A percentile compares a stretch with the other conserved stretches of the same genome.
Conservation (phyloP, 345 rosid species). For the Camelina laxa region DNA sequence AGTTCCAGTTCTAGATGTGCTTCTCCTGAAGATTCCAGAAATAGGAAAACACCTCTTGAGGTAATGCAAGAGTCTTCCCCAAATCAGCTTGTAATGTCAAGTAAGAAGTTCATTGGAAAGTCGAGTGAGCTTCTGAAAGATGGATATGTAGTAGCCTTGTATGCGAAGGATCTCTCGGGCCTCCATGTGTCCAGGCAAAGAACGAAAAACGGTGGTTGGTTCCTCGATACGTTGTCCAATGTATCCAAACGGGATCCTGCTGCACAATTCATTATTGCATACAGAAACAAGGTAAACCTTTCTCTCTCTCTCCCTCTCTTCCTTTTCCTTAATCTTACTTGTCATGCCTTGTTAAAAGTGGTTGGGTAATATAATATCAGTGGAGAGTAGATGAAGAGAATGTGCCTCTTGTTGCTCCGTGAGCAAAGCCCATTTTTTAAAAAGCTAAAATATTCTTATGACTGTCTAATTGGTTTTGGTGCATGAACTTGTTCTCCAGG, state of each 20-base stretch:
- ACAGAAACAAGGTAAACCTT: conserved; percentile 77
- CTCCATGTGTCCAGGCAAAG: conserved; percentile 94
- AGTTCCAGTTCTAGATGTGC: conserved; percentile 84
- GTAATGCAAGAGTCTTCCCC: conserved; percentile 58
- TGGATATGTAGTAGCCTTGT: conserved; percentile 85
- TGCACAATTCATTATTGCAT: conserved; percentile 90
- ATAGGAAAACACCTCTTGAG: conserved; percentile 82
- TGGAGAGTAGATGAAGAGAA: too few species aligned
- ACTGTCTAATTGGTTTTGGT: conserved; percentile 26
- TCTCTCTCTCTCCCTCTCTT: background rate
- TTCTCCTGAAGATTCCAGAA: conserved; percentile 83
- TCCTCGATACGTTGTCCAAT: conserved; percentile 83
- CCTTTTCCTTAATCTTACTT: conserved; percentile 11
- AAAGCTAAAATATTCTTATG: background rate
- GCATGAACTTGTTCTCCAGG: conserved; percentile 52
- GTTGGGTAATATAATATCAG: background rate
- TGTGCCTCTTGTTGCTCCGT: too few species aligned
- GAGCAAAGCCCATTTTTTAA: background rate
- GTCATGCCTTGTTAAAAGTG: background rate
- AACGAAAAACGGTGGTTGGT: conserved; percentile 98
- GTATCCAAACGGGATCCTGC: conserved; percentile 98
- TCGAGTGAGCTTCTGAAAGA: conserved; percentile 76
- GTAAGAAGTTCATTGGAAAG: conserved; percentile 59
- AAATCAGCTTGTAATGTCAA: conserved; percentile 55
- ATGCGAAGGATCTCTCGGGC: conserved; percentile 70